Base-by-base conservation (phyloP, 768 basidiomycete species). In the Pisolithus tinctorius region DNA sequence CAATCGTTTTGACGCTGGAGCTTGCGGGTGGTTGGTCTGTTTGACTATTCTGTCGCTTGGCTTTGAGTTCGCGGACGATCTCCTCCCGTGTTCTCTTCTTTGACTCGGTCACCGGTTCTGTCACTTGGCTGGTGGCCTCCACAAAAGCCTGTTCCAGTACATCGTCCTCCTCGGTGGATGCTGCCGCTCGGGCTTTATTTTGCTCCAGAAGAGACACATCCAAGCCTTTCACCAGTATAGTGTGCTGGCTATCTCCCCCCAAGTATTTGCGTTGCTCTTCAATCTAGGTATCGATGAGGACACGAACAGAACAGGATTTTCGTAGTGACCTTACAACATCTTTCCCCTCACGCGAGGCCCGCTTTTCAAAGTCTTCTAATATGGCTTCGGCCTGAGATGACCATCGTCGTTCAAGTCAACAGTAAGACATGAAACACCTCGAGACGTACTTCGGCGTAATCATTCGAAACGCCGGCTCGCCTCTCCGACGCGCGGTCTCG, bases 151-250 rank as follows among this genome's bases (percentile, higher is more conserved):
- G 76, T 63, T 97, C 94, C 26, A 93, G 82, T 2, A 80, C 76
- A 11, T 88, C 89, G 54, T 95, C 90, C 57, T 88, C 86, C 44
- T 84, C 83, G 4, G 75, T 72, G 13, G 78, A 71, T n/a, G 72
- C 66, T 3, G 74, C 70, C 1, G 71, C 73, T 37, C 84, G 82
- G 3, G 86, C 84, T 67, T 84, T 92, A 56, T 87, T 83, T 58
- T 91, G 88, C 60, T 91, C 87, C 14, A 96, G 74, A 6, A 96
- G 78, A 0, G 90, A 86, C 57, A 86, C 77, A 63, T 97, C 94
- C 43, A 97, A 82, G 26, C 91, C 91, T 62, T 93, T 95, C 39
- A 93, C 89, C 10, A 93, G 80, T 51, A 93, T 79, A 10, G 89
- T 83, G 63, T 94, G 92, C 52, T 87, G 78, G 39, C 83, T 81